phyloP scores from a whole-genome alignment of 768 basidiomycete genomes.

The Dendrothele bispora region DNA sequence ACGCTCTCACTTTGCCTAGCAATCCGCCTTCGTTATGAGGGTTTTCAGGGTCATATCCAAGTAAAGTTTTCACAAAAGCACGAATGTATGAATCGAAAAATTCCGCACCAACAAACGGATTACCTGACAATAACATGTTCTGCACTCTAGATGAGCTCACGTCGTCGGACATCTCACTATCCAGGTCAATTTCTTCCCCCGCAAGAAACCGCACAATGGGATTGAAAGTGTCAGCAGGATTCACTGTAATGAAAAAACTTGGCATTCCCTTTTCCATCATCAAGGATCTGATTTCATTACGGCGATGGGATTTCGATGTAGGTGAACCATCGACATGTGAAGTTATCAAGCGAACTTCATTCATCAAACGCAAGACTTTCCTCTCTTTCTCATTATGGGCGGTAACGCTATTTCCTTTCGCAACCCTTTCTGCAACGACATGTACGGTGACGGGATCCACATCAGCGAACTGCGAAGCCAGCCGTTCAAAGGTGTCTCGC shows the following conservation, averaged over 20 bases:
- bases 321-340: conserved; percentile 30
- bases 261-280: conserved; percentile 34
- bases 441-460: conserved; percentile 23
- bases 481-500: conserved; percentile 16
- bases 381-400: conserved; percentile 24
- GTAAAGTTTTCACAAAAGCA: conserved; percentile 27
- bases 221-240: conserved; percentile 43
- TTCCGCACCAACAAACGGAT: conserved; percentile 36
- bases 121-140: conserved; percentile 30
- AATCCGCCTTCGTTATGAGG: conserved; percentile 22
- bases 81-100: conserved; percentile 43
- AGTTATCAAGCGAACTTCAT: conserved; percentile 16
- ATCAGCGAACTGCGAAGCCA: conserved; percentile 23
- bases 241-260: conserved; percentile 43
- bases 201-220: conserved; percentile 39
- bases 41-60: conserved; percentile 19
- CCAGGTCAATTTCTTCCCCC: conserved; percentile 34
- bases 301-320: conserved; percentile 20
- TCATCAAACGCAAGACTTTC: conserved; percentile 20
- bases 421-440: conserved; percentile 18
- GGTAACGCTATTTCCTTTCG: conserved; percentile 14
- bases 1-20: conserved; percentile 29
- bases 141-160: conserved; percentile 30
- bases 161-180: conserved; percentile 23
- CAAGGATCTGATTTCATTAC: conserved; percentile 37